Evolutionary conservation across 1,284 basidiomycete species (phyloP).

Genomic region (Ceratobasidium sp.): DNA sequence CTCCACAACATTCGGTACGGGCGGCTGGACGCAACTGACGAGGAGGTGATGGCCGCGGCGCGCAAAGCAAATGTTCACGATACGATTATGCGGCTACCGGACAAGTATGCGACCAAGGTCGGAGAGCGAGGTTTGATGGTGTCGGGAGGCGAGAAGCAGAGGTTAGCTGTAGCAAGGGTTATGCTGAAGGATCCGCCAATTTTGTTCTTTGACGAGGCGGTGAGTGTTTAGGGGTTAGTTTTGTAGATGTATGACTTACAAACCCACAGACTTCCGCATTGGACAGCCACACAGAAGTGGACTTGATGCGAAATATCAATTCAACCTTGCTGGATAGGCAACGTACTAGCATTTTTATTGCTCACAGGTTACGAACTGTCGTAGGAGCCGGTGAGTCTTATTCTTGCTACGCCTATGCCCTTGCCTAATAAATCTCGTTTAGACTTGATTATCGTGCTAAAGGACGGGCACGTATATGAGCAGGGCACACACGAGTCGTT

Average conservation of each 20-base stretch:
- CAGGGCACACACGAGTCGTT: slow-evolving; percentile 91
- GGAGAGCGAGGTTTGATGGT: slow-evolving; percentile 98
- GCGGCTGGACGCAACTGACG: slow-evolving; percentile 84
- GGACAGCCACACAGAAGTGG: slow-evolving; percentile 92
- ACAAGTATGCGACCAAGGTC: slow-evolving; percentile 88
- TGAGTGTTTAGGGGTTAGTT: slow-evolving; percentile 55
- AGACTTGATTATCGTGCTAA: slow-evolving; percentile 90
- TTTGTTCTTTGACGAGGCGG: slow-evolving; percentile 97
- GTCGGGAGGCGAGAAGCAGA: slow-evolving; percentile 96
- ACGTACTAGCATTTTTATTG: slow-evolving; percentile 94
- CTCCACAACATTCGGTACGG: slow-evolving; percentile 96
- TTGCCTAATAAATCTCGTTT: neutral
- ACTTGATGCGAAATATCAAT: slow-evolving; percentile 95
- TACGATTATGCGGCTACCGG: slow-evolving; percentile 79
- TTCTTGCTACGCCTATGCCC: slow-evolving; percentile 41
- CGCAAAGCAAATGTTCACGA: slow-evolving; percentile 87
- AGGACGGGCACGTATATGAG: slow-evolving; percentile 84
- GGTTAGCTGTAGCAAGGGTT: slow-evolving; percentile 90
- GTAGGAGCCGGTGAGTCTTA: slow-evolving; percentile 75
- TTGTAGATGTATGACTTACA: slow-evolving; percentile 15
- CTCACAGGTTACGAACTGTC: slow-evolving; percentile 86
- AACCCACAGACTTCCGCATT: slow-evolving; percentile 81
- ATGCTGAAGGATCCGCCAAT: slow-evolving; percentile 94
- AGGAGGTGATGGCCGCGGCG: slow-evolving; percentile 84
- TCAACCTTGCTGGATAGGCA: slow-evolving; percentile 73